A percentile compares a stretch with the other conserved stretches of the same genome.
phyloP scores from a whole-genome alignment of 2,329 filamentous ascomycete species.

The Penicillium psychrosexuale region DNA sequence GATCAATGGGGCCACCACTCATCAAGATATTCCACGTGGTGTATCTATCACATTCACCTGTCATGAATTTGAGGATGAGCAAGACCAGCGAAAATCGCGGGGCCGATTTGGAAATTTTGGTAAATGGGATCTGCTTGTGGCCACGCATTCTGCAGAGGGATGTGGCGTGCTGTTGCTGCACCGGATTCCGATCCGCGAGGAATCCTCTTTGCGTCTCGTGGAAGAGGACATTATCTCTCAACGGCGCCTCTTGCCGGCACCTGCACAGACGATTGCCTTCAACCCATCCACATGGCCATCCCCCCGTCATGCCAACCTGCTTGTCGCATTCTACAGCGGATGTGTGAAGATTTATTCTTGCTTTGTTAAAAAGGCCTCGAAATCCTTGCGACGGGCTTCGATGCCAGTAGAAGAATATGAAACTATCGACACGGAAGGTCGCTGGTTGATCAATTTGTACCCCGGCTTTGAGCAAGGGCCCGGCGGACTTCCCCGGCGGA shows the following conservation, averaged over 20 bases:
- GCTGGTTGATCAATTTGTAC: constrained; percentile 46
- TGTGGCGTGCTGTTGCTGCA: constrained; percentile 47
- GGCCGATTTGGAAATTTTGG: constrained; percentile 25
- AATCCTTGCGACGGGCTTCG: constrained; percentile 28
- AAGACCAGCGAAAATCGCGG: constrained; percentile 31
- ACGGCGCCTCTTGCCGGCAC: constrained; percentile 48
- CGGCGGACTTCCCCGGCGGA: constrained; percentile 34
- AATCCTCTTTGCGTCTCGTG: constrained; percentile 26
- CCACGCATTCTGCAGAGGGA: constrained; percentile 46
- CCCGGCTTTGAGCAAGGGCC: constrained; percentile 39
- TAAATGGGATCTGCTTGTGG: constrained; percentile 46
- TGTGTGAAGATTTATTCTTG: constrained; percentile 58
- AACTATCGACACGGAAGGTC: constrained; percentile 35
- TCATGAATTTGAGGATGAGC: constrained; percentile 32
- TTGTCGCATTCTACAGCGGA: constrained; percentile 55
- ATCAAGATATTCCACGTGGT: constrained; percentile 51
- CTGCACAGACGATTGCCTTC: constrained; percentile 53
- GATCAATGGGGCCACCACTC: constrained; percentile 47
- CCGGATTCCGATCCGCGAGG: constrained; percentile 39
- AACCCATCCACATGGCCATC: constrained; percentile 54
- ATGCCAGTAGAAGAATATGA: constrained; percentile 33
- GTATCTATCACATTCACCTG: constrained; percentile 55
- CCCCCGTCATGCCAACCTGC: constrained; percentile 52
- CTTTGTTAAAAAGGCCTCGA: constrained; percentile 35
- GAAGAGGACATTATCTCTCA: constrained; percentile 44